A percentile compares a stretch with the other conserved stretches of the same genome.
phyloP scores from a whole-genome alignment of 306 rosid species.

The Fagus sylvatica region DNA sequence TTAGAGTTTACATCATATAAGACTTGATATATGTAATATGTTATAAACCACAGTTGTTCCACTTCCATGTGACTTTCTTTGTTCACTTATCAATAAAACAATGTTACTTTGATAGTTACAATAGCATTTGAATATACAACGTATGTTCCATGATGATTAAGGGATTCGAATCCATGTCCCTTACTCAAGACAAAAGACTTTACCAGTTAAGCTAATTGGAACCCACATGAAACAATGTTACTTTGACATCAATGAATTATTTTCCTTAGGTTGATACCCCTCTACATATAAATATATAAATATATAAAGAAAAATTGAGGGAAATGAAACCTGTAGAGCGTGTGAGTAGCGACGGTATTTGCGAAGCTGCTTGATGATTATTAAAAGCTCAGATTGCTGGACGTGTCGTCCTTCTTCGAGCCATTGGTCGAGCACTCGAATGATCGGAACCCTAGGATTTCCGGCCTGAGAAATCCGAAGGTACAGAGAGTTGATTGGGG shows the following conservation, averaged over 20 bases:
- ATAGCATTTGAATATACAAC: neutral
- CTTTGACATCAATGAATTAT: no score
- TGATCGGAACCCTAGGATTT: slow-evolving; percentile 41
- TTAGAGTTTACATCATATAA: neutral
- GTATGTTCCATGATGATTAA: no score
- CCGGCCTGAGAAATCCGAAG: slow-evolving; percentile 33
- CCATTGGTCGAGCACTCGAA: slow-evolving; percentile 59
- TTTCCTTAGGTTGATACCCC: neutral
- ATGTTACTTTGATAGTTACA: neutral
- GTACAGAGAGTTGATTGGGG: slow-evolving; percentile 34
- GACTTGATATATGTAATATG: neutral
- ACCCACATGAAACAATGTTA: neutral
- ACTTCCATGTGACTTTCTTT: neutral
- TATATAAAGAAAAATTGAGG: neutral
- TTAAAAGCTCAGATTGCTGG: slow-evolving; percentile 28
- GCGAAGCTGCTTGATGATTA: slow-evolving; percentile 42
- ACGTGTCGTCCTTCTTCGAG: slow-evolving; percentile 46
- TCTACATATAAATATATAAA: no score
- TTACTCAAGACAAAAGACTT: no score
- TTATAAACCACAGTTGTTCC: neutral
- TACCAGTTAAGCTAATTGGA: no score
- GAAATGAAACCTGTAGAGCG: slow-evolving; percentile 61
- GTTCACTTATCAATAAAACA: neutral
- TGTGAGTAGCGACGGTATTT: slow-evolving; percentile 49
- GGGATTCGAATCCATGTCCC: no score